These are phyloP conservation scores for Quercus rubra DNA, from an alignment of 306 rosid genomes.

Conservation along the genomic window DNA sequence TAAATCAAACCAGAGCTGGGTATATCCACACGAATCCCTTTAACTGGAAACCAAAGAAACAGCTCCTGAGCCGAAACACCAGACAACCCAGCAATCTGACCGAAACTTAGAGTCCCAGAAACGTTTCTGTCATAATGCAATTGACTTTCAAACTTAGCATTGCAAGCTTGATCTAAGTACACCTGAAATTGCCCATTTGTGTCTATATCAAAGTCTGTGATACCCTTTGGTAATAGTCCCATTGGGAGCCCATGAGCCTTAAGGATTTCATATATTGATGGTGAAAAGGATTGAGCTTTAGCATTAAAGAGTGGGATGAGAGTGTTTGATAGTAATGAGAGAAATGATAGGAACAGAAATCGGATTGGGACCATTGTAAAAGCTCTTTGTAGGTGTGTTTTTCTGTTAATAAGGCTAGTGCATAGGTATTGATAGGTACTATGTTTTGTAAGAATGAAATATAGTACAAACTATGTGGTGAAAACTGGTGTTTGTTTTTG, in stretches of 20 bases:
- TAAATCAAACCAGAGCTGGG: conserved; percentile 81
- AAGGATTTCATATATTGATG: conserved; percentile 62
- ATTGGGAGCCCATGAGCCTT: conserved; percentile 65
- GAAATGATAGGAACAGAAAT: neutral
- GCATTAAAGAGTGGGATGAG: neutral
- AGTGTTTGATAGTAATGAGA: neutral
- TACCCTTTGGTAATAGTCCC: conserved; percentile 74
- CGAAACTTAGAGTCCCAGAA: conserved; percentile 58
- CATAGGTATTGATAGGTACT: no score
- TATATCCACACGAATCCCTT: conserved; percentile 72
- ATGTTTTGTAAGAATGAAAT: no score
- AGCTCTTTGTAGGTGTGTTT: no score
- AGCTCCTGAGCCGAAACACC: conserved; percentile 82
- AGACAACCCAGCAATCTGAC: conserved; percentile 50
- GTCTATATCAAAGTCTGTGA: conserved; percentile 46
- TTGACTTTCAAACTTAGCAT: conserved; percentile 79
- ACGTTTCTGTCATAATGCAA: conserved; percentile 81
- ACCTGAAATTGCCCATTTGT: conserved; percentile 52
- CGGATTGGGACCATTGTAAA: neutral
- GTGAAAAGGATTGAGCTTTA: neutral
- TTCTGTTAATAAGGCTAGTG: no score
- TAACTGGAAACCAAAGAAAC: conserved; percentile 81
- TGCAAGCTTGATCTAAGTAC: conserved; percentile 73
- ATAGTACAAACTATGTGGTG: no score
- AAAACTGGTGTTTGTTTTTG: no score